Evolutionary conservation across 768 basidiomycete species (phyloP), one percentile per base, ranked within the genome.

Genomic region (Pluteus cervinus): DNA sequence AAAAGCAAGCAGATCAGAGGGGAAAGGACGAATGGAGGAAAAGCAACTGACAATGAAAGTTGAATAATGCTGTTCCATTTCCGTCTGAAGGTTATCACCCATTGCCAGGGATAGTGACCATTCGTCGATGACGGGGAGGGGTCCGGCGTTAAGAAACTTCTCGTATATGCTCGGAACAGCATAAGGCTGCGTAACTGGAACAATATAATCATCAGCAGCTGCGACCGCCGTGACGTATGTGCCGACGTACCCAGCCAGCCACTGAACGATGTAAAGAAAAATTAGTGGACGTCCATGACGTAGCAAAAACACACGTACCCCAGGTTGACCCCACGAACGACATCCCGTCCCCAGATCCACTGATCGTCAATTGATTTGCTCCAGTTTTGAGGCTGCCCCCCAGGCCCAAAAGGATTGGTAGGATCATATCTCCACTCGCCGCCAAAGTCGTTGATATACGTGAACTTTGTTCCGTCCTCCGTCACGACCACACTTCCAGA

Each of bases 41-140:
- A n/a, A n/a, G n/a, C n/a, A n/a, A n/a, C n/a, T n/a, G n/a, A n/a
- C 84, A 41, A 92, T 83, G 58, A 90, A 91, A 0, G 90, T 88
- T 43, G 73, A 64, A 58, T 91, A 93, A 51, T 93, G 91, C 24
- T 79, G 61, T 53, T 85, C 83, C 58, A 93, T 71, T 30, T 78
- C 76, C 20, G 59, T 62, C 18, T 79, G 69, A 25, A 82, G 67
- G 44, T 82, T 75, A 12, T 65, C 61, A 18, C 79, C 71, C 75
- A 84, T 81, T 20, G 75, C 72, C 28, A 71, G 46, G 23, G 77
- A 81, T 41, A 89, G 65, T 1, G 80, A 80, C 81, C 82, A 89
- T 53, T 86, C 84, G 47, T 86, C 85, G 7, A 76, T 61, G 11
- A 82, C 62, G 4, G 65, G 61, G 24, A 62, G 59, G 15, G 49